Base-by-base conservation (phyloP, 495 filamentous ascomycete genomes). In the Patellaria atrata region DNA sequence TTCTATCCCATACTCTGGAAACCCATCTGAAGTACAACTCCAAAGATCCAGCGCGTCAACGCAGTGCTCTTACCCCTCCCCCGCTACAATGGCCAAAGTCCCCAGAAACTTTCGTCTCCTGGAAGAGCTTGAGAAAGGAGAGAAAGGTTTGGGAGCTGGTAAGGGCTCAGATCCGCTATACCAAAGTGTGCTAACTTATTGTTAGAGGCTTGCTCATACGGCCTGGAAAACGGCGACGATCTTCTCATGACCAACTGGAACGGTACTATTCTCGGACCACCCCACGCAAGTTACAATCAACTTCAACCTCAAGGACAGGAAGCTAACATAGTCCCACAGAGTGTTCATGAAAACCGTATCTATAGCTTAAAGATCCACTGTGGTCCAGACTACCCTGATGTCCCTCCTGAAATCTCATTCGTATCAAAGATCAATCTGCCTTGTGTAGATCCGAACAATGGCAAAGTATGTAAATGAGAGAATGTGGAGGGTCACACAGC, bases 181-280 rank as follows among this genome's bases (percentile, higher is more conserved):
- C 12, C 21, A 8, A 13, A 9, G 15, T 13, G 11, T n/a, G 21
- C 20, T 20, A 30, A 30, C 22, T 37, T 19, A 37, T 4, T 15
- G 17, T 6, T 32, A 94, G 89, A 94, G 63, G 85, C 86, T 35
- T 94, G 85, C 66, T 96, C 89, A 3, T 96, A 94, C 46, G 89
- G 89, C 49, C 75, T 96, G 26, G 82, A 82, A 35, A 82, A 96
- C 59, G 82, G 83, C 17, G 87, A 94, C 51, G 89, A 97, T 50
- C 71, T 94, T 49, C 73, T 86, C 60, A 93, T 97, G 86, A 82
- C 82, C 40, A 83, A 94, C 70, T 97, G 89, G 89, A 92, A 91
- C 45, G 89, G 84, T 33, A 96, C 89, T 1, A 94, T 97, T 45
- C 74, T 94, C 30, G 89, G 89, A 0, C 89, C 89, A 47, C 89